Percentiles rank a stretch among this genome's conserved stretches.
Evolutionary conservation across 179 eudicot species (phyloP).

Genomic region (Corrigiola litoralis): DNA sequence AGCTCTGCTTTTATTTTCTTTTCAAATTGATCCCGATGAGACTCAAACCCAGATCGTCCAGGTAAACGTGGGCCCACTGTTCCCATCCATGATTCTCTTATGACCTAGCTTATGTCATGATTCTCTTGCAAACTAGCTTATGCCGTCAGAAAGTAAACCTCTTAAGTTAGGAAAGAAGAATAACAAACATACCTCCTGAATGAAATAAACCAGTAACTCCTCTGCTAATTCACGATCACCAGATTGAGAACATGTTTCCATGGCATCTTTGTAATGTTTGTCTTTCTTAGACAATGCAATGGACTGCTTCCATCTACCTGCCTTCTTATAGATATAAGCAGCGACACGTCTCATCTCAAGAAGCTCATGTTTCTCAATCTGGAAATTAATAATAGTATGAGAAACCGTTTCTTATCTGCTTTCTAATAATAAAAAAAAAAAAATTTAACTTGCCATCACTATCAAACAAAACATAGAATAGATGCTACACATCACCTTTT

Average conservation of each 20-base stretch:
- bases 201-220: constrained; percentile 87
- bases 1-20: too few relatives aligned
- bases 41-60: too few relatives aligned
- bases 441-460: background rate
- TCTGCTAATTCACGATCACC: constrained; percentile 95
- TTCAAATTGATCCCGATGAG: too few relatives aligned
- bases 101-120: too few relatives aligned
- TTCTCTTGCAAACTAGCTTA: background rate
- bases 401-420: background rate
- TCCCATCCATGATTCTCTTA: too few relatives aligned
- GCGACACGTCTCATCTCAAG: constrained; percentile 96
- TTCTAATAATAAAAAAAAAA: background rate
- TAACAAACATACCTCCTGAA: constrained; percentile 54
- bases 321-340: constrained; percentile 89
- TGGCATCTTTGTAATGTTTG: constrained; percentile 81
- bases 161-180: background rate
- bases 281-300: constrained; percentile 90
- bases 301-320: constrained; percentile 95
- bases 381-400: constrained; percentile 19
- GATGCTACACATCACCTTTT: constrained; percentile 47
- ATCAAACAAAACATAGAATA: background rate
- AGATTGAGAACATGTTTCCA: constrained; percentile 94
- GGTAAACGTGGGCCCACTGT: too few relatives aligned
- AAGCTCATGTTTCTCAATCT: constrained; percentile 96
- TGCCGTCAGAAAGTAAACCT: background rate